Evolutionary conservation across 1,284 basidiomycete genomes (phyloP), one percentile per base, ranked within the genome.

Genomic region (Ganoderma sp.): DNA sequence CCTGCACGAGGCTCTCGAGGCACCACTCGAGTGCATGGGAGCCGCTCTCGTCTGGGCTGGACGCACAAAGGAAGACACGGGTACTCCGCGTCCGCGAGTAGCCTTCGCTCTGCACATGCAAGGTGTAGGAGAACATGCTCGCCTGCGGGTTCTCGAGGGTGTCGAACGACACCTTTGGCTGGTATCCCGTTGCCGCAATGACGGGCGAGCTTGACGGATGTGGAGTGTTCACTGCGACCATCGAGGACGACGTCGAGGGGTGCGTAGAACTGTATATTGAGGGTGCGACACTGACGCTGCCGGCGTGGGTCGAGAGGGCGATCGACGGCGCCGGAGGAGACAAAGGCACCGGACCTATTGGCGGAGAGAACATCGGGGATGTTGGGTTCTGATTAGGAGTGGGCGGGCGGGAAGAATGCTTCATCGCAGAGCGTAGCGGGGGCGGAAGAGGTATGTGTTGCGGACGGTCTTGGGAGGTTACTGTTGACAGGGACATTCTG

Each of bases 21-120:
- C 90, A 85, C 96, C 96, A 98, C 70, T 97, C 94, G 19, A 98
- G 82, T 0, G 96, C 96, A 74, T 95, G 88, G 14, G 83, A 81
- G 0, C 95, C 95, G 69, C 91, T 93, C 81, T 97, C 95, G 75
- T 99, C 97, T 0, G 92, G 86, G 62, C 94, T 95, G 0, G 95
- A 88, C 0, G 96, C 96, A 67, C 95, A 96, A 12, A 98, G 86
- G 79, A 97, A 98, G 0, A 95, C 95, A 0, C 97, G 87, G 0
- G 96, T 97, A 70, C 89, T 89, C 37, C 92, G 87, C 4, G 86
- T 92, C 28, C 95, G 87, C 64, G 84, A 82, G 79, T 97, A 99
- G 0, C 93, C 92, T 2, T 92, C 91, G 25, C 89, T 91, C 79
- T 97, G 96, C 37, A 94, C 94, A 77, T 91, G 87, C 5, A 93